These are phyloP conservation scores for Ogataea nonfermentans DNA, from an alignment of 805 yeast species.

Conservation along the genomic window DNA sequence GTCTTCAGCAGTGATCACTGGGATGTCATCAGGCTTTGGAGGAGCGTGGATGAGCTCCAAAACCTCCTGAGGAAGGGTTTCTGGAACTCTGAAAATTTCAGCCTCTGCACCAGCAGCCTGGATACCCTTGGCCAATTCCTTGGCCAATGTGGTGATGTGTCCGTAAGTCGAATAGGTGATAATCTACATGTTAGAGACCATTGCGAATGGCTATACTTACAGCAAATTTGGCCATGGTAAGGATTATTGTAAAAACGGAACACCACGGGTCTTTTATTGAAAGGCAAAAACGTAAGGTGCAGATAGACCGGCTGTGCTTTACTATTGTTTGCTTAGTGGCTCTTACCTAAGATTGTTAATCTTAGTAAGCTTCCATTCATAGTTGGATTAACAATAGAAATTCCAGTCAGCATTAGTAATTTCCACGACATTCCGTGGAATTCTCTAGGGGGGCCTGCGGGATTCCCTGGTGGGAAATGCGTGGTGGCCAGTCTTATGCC, in stretches of 20 bases:
- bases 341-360: neutral
- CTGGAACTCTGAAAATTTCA: constrained; percentile 71
- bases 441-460: constrained; percentile 1
- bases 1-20: constrained; percentile 60
- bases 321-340: neutral
- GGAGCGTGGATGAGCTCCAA: constrained; percentile 61
- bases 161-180: constrained; percentile 76
- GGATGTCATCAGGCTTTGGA: constrained; percentile 53
- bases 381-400: neutral
- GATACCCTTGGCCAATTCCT: constrained; percentile 65
- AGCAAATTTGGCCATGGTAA: constrained; percentile 16
- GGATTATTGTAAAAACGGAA: neutral
- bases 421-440: constrained; percentile 1
- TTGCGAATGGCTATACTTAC: constrained; percentile 4
- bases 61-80: constrained; percentile 64
- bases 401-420: constrained; percentile 7
- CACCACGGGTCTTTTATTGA: neutral
- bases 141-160: constrained; percentile 69
- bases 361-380: constrained; percentile 1
- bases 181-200: constrained; percentile 27
- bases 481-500: no score
- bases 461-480: no score
- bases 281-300: neutral
- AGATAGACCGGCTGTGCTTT: neutral
- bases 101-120: constrained; percentile 67